phyloP scores from a whole-genome alignment of 352 stramenopile species.

The Globisporangium echinulatum region DNA sequence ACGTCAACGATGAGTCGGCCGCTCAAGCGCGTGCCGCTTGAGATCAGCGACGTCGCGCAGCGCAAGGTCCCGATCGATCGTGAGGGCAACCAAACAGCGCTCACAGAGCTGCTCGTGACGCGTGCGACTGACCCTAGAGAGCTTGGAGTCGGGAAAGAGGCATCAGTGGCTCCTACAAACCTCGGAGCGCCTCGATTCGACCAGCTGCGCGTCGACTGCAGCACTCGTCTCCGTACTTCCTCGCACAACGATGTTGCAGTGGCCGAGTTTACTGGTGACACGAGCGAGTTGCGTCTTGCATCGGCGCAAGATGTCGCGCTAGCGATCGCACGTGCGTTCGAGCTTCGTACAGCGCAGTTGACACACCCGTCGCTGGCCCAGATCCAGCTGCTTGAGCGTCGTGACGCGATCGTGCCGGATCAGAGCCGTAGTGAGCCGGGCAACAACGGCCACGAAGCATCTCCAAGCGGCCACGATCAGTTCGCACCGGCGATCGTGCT shows the following conservation, averaged over 20 bases:
- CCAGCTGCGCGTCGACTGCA: constrained; percentile 17
- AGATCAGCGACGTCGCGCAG: constrained; percentile 59
- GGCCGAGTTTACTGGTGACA: constrained; percentile 1
- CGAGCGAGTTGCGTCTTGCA: constrained; percentile 16
- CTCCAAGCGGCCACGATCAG: background rate
- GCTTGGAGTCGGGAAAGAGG: too few relatives aligned
- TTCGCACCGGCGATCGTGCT: background rate
- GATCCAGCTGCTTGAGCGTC: background rate
- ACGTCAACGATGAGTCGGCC: constrained; percentile 38
- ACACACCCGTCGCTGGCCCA: constrained; percentile 1
- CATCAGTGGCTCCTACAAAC: background rate
- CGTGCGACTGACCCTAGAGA: background rate
- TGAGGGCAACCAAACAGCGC: constrained; percentile 41
- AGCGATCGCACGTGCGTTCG: constrained; percentile 27
- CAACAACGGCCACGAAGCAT: constrained; percentile 17
- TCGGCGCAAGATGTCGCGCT: constrained; percentile 36
- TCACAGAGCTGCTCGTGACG: constrained; percentile 39
- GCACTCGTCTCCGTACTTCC: background rate
- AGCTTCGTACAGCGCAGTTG: constrained; percentile 10
- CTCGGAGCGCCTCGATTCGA: background rate
- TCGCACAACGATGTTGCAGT: constrained; percentile 1
- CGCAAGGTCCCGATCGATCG: constrained; percentile 58
- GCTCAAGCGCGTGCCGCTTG: constrained; percentile 41
- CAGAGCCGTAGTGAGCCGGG: constrained; percentile 20
- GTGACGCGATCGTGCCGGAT: background rate